phyloP scores from a whole-genome alignment of 345 rosid genomes.

The Mangifera indica region DNA sequence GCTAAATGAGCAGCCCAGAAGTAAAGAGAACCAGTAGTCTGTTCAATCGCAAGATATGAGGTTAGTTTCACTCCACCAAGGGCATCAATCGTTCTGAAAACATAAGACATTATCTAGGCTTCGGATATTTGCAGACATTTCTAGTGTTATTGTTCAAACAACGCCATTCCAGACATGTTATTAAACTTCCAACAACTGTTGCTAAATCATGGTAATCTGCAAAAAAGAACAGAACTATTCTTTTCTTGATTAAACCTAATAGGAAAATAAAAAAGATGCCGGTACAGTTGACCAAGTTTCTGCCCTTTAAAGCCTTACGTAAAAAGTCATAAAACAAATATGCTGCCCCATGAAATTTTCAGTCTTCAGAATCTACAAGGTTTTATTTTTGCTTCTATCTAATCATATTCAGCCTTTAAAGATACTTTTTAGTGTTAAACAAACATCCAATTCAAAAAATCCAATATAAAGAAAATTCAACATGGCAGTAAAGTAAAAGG shows the following conservation, averaged over 20 bases:
- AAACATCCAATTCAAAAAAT: background rate
- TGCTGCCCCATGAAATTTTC: too few relatives aligned
- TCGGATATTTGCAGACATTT: too few relatives aligned
- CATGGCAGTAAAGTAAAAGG: background rate
- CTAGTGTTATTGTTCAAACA: too few relatives aligned
- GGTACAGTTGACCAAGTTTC: background rate
- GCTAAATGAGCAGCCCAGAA: slow-evolving; percentile 70
- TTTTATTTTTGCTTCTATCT: background rate
- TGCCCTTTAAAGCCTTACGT: background rate
- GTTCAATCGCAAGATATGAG: slow-evolving; percentile 19
- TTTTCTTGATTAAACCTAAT: background rate
- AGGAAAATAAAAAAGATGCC: background rate
- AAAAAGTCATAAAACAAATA: too few relatives aligned
- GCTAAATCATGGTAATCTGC: too few relatives aligned
- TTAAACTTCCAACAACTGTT: too few relatives aligned
- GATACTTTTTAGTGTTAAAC: background rate
- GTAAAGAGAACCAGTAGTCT: slow-evolving; percentile 74
- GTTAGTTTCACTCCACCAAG: background rate
- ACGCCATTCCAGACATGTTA: too few relatives aligned
- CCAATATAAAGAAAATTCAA: background rate
- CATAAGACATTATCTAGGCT: too few relatives aligned
- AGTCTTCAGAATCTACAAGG: too few relatives aligned
- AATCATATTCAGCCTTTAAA: background rate
- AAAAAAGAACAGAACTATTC: too few relatives aligned
- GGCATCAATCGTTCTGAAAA: background rate